Conservation (phyloP, 805 yeast genomes). For the Monosporozyma siamensis region DNA sequence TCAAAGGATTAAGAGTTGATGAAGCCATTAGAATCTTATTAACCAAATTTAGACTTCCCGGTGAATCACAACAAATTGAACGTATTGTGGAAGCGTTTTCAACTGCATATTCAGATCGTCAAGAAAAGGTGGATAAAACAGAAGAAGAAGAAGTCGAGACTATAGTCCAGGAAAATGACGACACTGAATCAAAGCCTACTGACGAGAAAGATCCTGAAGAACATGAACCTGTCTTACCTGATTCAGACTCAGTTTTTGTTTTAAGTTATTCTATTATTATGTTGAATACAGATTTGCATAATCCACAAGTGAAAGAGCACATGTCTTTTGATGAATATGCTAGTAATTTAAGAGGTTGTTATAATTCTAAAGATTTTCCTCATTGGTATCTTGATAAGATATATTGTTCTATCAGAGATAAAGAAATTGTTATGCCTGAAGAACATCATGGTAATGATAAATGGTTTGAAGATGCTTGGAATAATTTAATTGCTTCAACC, state of each 20-base stretch:
- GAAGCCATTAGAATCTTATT: conserved; percentile 81
- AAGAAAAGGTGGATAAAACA: conserved; percentile 28
- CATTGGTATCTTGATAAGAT: conserved; percentile 76
- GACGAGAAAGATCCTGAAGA: conserved; percentile 11
- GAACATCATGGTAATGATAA: conserved; percentile 90
- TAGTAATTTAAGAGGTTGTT: conserved; percentile 71
- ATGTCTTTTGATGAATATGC: conserved; percentile 83
- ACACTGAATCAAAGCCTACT: background rate
- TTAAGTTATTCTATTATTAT: conserved; percentile 85
- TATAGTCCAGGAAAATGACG: background rate
- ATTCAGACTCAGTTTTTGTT: conserved; percentile 79
- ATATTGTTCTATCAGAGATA: conserved; percentile 66
- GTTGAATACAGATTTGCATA: conserved; percentile 90
- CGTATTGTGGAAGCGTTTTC: conserved; percentile 83
- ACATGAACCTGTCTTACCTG: conserved; percentile 51
- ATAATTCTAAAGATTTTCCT: conserved; percentile 70
- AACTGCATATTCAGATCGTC: conserved; percentile 63
- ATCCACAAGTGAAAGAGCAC: conserved; percentile 83
- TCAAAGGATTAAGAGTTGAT: conserved; percentile 73
- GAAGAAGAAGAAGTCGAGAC: background rate
- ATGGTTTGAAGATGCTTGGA: conserved; percentile 87
- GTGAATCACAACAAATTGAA: conserved; percentile 96
- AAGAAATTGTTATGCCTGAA: conserved; percentile 95
- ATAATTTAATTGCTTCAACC: conserved; percentile 44
- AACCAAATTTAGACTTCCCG: conserved; percentile 84